Conservation (phyloP, 768 basidiomycete species). For the Boletus edulis region DNA sequence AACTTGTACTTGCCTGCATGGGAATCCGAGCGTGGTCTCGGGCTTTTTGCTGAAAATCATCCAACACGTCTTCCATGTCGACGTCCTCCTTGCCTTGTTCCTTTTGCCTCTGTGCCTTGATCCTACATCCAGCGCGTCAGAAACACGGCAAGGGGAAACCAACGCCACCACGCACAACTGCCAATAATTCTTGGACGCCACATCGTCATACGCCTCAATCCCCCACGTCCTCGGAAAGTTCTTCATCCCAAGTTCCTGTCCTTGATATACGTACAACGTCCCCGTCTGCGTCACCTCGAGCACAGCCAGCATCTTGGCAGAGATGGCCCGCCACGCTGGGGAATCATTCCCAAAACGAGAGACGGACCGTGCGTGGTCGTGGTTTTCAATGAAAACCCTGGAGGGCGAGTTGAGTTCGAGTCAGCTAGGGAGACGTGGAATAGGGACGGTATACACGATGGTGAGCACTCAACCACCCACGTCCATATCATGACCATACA, state of each 20-base stretch:
- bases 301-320: constrained; percentile 64
- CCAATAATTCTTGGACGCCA: constrained; percentile 61
- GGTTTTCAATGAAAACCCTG: constrained; percentile 69
- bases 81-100: constrained; percentile 37
- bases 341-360: constrained; percentile 66
- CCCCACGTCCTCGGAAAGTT: constrained; percentile 64
- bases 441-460: constrained; percentile 16
- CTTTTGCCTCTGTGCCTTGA: constrained; percentile 30
- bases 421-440: neutral
- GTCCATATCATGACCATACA: no score
- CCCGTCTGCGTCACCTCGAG: constrained; percentile 61
- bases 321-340: constrained; percentile 51
- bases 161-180: constrained; percentile 37
- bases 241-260: constrained; percentile 68
- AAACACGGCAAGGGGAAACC: neutral
- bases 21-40: constrained; percentile 72
- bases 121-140: neutral
- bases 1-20: constrained; percentile 48
- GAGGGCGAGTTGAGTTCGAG: neutral
- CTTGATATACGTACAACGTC: constrained; percentile 73
- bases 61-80: constrained; percentile 62
- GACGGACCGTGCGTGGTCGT: constrained; percentile 63
- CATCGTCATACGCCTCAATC: constrained; percentile 71
- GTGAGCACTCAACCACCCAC: no score
- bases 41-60: constrained; percentile 56